Conservation (phyloP, 495 filamentous ascomycete genomes). For the Cetradonia linearis region DNA sequence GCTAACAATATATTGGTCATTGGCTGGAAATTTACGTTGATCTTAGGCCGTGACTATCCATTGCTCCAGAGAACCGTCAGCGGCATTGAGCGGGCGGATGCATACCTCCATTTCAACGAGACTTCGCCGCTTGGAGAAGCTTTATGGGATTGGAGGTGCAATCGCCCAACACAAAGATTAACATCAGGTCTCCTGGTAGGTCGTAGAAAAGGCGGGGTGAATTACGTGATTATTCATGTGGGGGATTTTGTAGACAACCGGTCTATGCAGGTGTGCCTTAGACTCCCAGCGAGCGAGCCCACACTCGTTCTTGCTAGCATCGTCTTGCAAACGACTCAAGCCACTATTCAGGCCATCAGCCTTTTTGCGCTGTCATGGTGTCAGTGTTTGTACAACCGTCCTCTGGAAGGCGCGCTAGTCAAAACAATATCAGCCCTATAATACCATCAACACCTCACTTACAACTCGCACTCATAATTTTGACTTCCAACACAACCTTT, state of each 20-base stretch:
- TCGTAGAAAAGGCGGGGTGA: neutral
- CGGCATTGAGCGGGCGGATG: neutral
- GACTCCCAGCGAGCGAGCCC: neutral
- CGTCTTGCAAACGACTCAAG: neutral
- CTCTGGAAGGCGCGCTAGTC: constrained; percentile 6
- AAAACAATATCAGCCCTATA: constrained; percentile 9
- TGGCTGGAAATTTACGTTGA: neutral
- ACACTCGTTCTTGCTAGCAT: neutral
- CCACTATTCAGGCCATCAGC: neutral
- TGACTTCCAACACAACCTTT: neutral
- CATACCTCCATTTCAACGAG: neutral
- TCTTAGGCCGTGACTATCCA: neutral
- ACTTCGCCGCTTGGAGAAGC: neutral
- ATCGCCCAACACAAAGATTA: neutral
- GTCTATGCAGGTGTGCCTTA: neutral
- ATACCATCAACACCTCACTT: neutral
- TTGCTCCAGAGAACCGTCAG: neutral
- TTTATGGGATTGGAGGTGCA: neutral
- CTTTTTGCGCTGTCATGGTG: neutral
- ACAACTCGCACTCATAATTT: neutral
- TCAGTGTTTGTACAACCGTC: neutral
- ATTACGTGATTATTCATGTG: neutral
- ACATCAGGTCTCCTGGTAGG: neutral
- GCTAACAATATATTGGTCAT: neutral
- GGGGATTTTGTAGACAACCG: neutral